A percentile compares a stretch with the other conserved stretches of the same genome.
These are phyloP conservation scores for Polyrhizophydium stewartii DNA, from an alignment of 371 early-diverging fungal genomes.

Conservation along the genomic window DNA sequence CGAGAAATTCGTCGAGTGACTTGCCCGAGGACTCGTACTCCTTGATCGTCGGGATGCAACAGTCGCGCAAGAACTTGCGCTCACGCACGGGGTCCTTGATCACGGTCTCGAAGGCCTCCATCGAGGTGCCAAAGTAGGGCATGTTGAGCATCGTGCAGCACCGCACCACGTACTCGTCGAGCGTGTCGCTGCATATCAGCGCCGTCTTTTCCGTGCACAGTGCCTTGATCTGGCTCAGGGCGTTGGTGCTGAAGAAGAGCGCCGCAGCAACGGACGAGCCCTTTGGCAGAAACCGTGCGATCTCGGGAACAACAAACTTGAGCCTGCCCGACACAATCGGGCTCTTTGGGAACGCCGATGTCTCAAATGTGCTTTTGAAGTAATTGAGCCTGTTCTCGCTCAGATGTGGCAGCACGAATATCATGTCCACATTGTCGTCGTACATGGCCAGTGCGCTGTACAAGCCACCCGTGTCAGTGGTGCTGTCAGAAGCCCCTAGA, in stretches of 20 bases:
- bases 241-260: not conserved
- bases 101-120: not conserved
- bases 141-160: conserved; percentile 4
- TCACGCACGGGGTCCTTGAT: not conserved
- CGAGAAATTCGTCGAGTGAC: not conserved
- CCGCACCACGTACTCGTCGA: conserved; percentile 2
- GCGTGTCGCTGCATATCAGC: not conserved
- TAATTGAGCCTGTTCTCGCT: not conserved
- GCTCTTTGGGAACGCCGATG: conserved; percentile 6
- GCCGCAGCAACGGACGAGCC: not conserved
- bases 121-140: conserved; percentile 1
- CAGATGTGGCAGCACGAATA: conserved; percentile 2
- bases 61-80: conserved; percentile 4
- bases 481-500: not conserved
- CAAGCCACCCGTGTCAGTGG: not conserved
- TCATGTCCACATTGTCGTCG: conserved; percentile 4
- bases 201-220: conserved; percentile 1
- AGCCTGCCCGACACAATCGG: conserved; percentile 2
- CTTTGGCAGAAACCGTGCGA: conserved; percentile 2
- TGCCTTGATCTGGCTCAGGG: not conserved
- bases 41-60: conserved; percentile 7
- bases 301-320: conserved; percentile 1
- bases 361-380: conserved; percentile 1
- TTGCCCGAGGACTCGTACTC: not conserved
- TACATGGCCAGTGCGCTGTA: conserved; percentile 4